Evolutionary conservation across 2,329 filamentous ascomycete species (phyloP).

Genomic region (Colletotrichum eleusines): DNA sequence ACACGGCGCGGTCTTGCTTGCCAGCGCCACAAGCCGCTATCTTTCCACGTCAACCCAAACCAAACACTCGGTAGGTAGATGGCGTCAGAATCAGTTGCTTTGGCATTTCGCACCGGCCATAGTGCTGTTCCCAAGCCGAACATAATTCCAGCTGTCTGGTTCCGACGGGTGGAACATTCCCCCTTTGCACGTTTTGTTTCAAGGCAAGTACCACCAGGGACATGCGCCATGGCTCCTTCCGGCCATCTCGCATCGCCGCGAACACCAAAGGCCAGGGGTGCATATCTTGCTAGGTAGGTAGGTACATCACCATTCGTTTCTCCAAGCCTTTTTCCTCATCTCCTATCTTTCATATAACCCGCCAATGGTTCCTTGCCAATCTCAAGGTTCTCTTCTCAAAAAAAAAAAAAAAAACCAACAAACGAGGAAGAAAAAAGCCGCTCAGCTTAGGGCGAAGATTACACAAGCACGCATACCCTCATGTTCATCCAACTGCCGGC

Average conservation of each 20-base stretch:
- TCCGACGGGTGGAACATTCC: slow-evolving; percentile 28
- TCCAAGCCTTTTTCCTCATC: slow-evolving; percentile 9
- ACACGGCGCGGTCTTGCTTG: neutral
- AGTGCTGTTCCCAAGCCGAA: neutral
- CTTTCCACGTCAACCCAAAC: slow-evolving; percentile 8
- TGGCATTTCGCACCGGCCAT: slow-evolving; percentile 10
- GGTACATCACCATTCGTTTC: slow-evolving; percentile 13
- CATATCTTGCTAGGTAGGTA: slow-evolving; percentile 15
- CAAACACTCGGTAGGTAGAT: slow-evolving; percentile 27
- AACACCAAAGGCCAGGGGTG: slow-evolving; percentile 8
- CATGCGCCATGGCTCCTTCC: slow-evolving; percentile 21
- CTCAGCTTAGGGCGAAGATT: neutral
- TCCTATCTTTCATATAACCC: slow-evolving; percentile 29
- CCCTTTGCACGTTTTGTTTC: slow-evolving; percentile 24
- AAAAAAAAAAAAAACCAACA: neutral
- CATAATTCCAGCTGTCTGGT: slow-evolving; percentile 20
- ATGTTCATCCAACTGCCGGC: neutral
- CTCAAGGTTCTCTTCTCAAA: neutral
- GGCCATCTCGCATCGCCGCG: slow-evolving; percentile 17
- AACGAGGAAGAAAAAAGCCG: neutral
- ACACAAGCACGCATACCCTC: neutral
- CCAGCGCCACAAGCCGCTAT: slow-evolving; percentile 8
- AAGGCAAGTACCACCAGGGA: slow-evolving; percentile 10
- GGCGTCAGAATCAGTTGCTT: slow-evolving; percentile 4
- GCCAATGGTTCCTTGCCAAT: neutral